These are phyloP conservation scores for Earliella scabrosa DNA, from an alignment of 1,284 basidiomycete species.

Conservation along the genomic window DNA sequence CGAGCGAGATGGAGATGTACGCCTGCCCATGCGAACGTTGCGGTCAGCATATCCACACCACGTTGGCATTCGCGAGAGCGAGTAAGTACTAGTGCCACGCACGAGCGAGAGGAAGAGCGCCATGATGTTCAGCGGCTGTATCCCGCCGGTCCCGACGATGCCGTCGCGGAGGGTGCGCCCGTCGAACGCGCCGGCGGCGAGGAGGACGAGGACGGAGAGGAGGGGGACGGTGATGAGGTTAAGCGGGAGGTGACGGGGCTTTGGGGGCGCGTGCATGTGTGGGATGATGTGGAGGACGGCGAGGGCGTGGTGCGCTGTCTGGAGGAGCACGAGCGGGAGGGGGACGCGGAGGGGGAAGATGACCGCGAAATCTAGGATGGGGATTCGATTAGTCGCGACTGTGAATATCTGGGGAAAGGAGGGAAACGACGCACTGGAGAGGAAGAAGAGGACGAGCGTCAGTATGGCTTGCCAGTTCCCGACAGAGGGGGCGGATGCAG, in stretches of 20 bases:
- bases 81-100: too few relatives aligned
- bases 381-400: too few relatives aligned
- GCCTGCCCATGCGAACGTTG: too few relatives aligned
- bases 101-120: constrained; percentile 89
- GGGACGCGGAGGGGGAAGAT: constrained; percentile 66
- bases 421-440: constrained; percentile 55
- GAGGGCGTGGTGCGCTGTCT: constrained; percentile 17
- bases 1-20: constrained; percentile 93
- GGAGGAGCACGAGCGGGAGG: constrained; percentile 25
- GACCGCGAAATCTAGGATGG: constrained; percentile 57
- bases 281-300: constrained; percentile 30
- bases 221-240: constrained; percentile 81
- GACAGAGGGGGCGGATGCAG: constrained; percentile 2
- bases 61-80: too few relatives aligned
- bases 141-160: constrained; percentile 73
- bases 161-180: constrained; percentile 69
- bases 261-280: constrained; percentile 24
- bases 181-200: constrained; percentile 77
- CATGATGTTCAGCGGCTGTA: constrained; percentile 93
- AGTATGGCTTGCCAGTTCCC: constrained; percentile 43
- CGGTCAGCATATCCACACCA: too few relatives aligned
- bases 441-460: constrained; percentile 73
- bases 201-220: constrained; percentile 77
- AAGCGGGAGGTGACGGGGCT: constrained; percentile 50
- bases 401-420: too few relatives aligned